A percentile compares a stretch with the other conserved stretches of the same genome.
Evolutionary conservation across 1,284 basidiomycete species (phyloP).

Genomic region (Vanrija humicola): DNA sequence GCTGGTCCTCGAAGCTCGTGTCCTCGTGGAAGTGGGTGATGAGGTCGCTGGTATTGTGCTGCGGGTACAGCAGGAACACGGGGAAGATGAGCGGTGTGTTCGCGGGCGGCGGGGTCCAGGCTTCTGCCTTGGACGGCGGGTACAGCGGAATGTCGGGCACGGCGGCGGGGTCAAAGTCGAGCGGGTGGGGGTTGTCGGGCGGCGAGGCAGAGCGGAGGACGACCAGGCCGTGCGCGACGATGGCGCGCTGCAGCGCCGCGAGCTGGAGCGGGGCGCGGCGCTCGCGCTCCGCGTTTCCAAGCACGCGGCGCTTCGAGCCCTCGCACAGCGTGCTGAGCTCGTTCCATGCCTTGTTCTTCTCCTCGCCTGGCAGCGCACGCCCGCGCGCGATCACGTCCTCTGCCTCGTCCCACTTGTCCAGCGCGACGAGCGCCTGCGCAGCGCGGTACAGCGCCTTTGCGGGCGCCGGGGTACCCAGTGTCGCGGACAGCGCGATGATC

Average conservation of each 20-base stretch:
- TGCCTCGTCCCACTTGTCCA: constrained; percentile 72
- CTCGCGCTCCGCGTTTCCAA: constrained; percentile 35
- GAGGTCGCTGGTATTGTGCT: constrained; percentile 80
- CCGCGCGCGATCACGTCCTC: constrained; percentile 67
- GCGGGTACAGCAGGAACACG: constrained; percentile 88
- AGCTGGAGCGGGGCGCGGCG: constrained; percentile 32
- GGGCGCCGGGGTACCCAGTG: constrained; percentile 42
- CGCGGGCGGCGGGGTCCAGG: constrained; percentile 57
- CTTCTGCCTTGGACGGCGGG: constrained; percentile 46
- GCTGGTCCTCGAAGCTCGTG: constrained; percentile 73
- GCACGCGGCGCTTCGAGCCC: constrained; percentile 22
- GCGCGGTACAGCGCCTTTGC: constrained; percentile 83
- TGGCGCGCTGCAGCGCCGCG: constrained; percentile 28
- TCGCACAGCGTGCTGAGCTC: constrained; percentile 20
- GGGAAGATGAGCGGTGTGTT: constrained; percentile 73
- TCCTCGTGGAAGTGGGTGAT: constrained; percentile 82
- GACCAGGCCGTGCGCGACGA: constrained; percentile 37
- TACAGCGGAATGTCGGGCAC: constrained; percentile 26
- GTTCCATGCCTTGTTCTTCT: constrained; percentile 20
- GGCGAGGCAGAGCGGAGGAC: constrained; percentile 46
- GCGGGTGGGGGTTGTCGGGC: constrained; percentile 56
- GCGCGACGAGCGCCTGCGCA: constrained; percentile 64
- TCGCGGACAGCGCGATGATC: constrained; percentile 61
- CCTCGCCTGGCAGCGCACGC: constrained; percentile 21
- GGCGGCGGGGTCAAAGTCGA: constrained; percentile 52